These are phyloP conservation scores for Pichia deserticola DNA, from an alignment of 805 yeast species.

Conservation along the genomic window DNA sequence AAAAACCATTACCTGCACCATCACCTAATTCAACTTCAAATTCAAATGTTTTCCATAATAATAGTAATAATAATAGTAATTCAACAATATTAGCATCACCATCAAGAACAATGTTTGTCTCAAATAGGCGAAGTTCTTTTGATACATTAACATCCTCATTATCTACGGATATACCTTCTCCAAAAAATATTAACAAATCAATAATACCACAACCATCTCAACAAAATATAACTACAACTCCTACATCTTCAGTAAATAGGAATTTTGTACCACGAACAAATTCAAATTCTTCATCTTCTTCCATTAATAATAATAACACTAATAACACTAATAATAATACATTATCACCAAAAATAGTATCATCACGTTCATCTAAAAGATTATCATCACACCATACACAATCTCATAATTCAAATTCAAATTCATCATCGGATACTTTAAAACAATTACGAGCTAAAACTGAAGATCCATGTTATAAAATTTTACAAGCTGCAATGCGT, in stretches of 20 bases:
- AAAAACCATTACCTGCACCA: conserved; percentile 63
- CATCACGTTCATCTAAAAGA: not conserved
- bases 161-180: not conserved
- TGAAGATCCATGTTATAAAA: conserved; percentile 86
- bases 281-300: too few relatives aligned
- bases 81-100: not conserved
- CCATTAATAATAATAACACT: too few relatives aligned
- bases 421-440: conserved; percentile 49
- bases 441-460: conserved; percentile 79
- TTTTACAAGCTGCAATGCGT: conserved; percentile 81
- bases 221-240: not conserved
- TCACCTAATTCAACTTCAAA: conserved; percentile 13
- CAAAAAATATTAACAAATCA: not conserved
- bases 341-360: not conserved
- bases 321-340: not conserved
- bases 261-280: not conserved
- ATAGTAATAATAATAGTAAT: not conserved
- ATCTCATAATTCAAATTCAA: not conserved
- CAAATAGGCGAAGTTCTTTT: not conserved
- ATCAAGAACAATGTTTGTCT: not conserved
- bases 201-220: conserved; percentile 16
- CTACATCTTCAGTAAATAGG: not conserved
- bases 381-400: not conserved
- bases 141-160: not conserved
- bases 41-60: not conserved